phyloP scores from a whole-genome alignment of 768 basidiomycete species.

The Paxillus ammoniavirescens region DNA sequence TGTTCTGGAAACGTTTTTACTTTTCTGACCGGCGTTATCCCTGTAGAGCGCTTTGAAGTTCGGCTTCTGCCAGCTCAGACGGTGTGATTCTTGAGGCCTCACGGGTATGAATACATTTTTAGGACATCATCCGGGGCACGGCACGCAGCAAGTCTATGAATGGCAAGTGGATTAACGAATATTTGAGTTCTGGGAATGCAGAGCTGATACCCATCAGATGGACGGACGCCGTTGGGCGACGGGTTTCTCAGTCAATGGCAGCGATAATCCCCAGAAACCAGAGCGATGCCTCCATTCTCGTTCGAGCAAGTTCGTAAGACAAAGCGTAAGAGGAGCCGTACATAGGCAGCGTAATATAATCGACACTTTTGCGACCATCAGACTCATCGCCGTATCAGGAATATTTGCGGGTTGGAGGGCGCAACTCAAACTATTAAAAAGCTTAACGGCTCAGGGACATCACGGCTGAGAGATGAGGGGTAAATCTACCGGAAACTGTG shows the following conservation, averaged over 20 bases:
- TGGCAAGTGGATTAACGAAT: constrained; percentile 13
- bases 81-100: neutral
- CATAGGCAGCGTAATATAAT: neutral
- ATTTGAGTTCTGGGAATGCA: neutral
- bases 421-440: constrained; percentile 26
- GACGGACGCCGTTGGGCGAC: constrained; percentile 5
- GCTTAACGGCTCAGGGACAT: constrained; percentile 16
- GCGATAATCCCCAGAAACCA: neutral
- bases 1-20: neutral
- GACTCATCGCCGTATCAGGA: constrained; percentile 8
- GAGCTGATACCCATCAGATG: constrained; percentile 9
- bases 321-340: neutral
- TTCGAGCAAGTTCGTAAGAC: neutral
- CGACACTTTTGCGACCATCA: neutral
- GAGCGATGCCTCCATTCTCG: neutral
- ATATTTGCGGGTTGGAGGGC: constrained; percentile 12
- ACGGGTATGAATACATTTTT: constrained; percentile 2
- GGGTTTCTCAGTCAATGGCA: constrained; percentile 4
- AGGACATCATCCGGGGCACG: constrained; percentile 1
- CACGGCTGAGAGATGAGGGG: neutral
- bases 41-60: neutral
- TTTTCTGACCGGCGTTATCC: neutral
- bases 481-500: neutral
- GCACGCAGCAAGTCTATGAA: neutral
- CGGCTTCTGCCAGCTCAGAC: neutral